Conservation (phyloP, 2,329 filamentous ascomycete genomes). For the Cadophora sp. region DNA sequence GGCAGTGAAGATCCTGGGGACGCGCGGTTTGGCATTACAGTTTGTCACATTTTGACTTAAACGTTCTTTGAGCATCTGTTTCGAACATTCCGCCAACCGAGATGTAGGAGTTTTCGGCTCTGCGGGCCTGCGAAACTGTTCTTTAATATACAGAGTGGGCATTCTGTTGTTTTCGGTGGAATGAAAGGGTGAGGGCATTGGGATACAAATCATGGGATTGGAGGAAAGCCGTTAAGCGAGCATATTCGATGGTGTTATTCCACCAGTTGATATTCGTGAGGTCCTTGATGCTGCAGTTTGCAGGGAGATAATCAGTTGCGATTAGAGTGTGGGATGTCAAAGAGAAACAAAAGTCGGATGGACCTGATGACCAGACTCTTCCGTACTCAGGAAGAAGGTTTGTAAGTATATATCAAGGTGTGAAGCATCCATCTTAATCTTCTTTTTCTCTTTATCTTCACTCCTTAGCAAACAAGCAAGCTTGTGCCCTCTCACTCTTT, state of each 20-base stretch:
- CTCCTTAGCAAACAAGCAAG: background rate
- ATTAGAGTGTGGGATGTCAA: slow-evolving; percentile 12
- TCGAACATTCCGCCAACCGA: background rate
- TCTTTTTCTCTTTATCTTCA: background rate
- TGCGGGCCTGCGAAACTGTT: background rate
- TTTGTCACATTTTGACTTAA: no score
- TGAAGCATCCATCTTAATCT: background rate
- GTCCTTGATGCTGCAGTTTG: background rate
- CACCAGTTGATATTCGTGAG: background rate
- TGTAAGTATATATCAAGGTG: background rate
- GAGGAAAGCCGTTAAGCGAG: background rate
- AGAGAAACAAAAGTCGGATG: background rate
- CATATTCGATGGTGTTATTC: background rate
- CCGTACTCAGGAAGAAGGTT: background rate
- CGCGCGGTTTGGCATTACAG: background rate
- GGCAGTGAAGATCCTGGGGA: background rate
- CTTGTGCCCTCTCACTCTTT: background rate
- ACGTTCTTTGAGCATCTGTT: background rate
- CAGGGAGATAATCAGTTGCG: slow-evolving; percentile 1
- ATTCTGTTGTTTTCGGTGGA: slow-evolving; percentile 4
- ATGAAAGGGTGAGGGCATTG: slow-evolving; percentile 2
- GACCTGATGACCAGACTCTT: background rate
- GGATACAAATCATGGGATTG: background rate
- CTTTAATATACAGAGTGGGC: background rate
- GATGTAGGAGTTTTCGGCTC: background rate